A percentile compares a stretch with the other conserved stretches of the same genome.
Evolutionary conservation across 176 grass and related monocot genomes (phyloP).

Genomic region (Pharus latifolius): DNA sequence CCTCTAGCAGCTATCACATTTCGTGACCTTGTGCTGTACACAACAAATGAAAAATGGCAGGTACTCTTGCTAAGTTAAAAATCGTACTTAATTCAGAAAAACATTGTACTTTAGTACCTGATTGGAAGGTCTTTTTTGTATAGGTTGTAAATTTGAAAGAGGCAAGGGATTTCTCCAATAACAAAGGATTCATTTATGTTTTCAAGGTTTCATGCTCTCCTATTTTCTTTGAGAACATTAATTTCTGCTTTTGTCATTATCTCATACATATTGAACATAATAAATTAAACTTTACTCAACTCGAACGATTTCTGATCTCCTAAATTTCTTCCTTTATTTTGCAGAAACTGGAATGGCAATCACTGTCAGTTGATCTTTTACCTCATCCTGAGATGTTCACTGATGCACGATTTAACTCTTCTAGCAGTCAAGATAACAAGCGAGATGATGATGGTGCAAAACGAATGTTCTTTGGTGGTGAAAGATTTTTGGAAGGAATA

Average conservation of each 20-base stretch:
- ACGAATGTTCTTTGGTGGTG: conserved; percentile 91
- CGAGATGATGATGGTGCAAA: conserved; percentile 88
- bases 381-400: conserved; percentile 99
- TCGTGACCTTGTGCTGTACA: conserved; percentile 82
- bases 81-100: not conserved
- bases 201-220: conserved; percentile 68
- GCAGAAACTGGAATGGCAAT: conserved; percentile 96
- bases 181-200: conserved; percentile 93
- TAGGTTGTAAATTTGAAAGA: conserved; percentile 98
- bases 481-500: conserved; percentile 97
- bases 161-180: conserved; percentile 94
- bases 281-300: not conserved
- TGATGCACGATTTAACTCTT: conserved; percentile 68
- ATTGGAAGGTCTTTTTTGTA: conserved; percentile 17
- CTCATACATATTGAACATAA: not conserved
- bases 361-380: conserved; percentile 88
- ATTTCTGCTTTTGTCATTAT: conserved; percentile 10
- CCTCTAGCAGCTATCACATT: conserved; percentile 90
- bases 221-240: conserved; percentile 18
- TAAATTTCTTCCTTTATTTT: conserved; percentile 26
- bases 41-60: conserved; percentile 99
- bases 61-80: conserved; percentile 38
- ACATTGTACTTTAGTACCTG: not conserved
- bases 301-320: not conserved
- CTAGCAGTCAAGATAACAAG: conserved; percentile 44